These are phyloP conservation scores for Plasmodium vivax DNA, from an alignment of 169 alveolate genomes.

Conservation along the genomic window DNA sequence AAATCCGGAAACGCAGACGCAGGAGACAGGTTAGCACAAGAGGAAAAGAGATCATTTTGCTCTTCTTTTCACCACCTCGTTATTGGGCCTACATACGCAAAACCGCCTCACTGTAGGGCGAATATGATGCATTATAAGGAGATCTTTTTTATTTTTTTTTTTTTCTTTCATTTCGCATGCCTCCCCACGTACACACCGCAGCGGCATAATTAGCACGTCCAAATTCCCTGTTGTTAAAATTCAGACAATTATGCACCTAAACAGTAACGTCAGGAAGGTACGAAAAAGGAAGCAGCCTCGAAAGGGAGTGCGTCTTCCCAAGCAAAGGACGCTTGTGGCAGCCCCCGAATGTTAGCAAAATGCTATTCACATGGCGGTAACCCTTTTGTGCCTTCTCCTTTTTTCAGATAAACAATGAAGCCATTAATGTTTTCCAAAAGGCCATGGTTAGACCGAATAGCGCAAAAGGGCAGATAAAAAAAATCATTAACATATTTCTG, in stretches of 20 bases:
- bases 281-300: not conserved
- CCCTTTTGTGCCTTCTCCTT: not conserved
- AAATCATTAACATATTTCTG: not conserved
- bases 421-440: constrained; percentile 35
- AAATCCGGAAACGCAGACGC: not conserved
- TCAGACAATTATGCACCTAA: constrained; percentile 65
- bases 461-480: not conserved
- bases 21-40: constrained; percentile 10
- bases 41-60: not conserved
- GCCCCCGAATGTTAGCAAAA: not conserved
- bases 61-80: not conserved
- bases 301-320: not conserved
- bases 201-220: constrained; percentile 1
- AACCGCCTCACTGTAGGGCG: not conserved
- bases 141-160: not conserved
- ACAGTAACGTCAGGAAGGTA: constrained; percentile 38
- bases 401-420: constrained; percentile 46
- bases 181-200: not conserved
- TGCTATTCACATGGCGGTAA: not conserved
- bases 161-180: not conserved
- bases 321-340: not conserved
- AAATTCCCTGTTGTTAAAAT: constrained; percentile 54
- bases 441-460: constrained; percentile 47
- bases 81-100: not conserved
- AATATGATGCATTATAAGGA: not conserved